Evolutionary conservation across 2,329 filamentous ascomycete genomes (phyloP), one percentile per base, ranked within the genome.

Genomic region (Hymenoscyphus albidus): DNA sequence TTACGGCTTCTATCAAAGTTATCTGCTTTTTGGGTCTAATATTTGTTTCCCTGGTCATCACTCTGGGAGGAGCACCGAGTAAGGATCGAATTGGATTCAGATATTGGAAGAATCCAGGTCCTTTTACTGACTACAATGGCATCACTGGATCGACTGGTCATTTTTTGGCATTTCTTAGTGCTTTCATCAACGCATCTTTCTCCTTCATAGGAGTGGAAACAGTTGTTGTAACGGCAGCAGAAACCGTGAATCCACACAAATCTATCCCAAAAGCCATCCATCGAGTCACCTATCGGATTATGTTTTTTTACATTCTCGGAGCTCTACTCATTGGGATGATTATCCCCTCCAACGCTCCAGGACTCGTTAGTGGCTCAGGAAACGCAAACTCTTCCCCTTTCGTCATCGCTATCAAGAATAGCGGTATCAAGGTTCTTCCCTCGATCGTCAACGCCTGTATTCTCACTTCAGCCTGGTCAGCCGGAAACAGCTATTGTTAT

Each of bases 211-310:
- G 82, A 18, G 78, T 77, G 27, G 78, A 80, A 69, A 72, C 78
- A 62, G 77, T 79, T 40, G 77, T 77, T 32, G 75, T 79, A 35
- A 77, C 78, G 77, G 88, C 89, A 2, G 88, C 87, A 18, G 90
- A 92, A 75, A 84, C 89, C 0, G 84, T 89, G 70, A 89, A 91
- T 69, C 89, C 90, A 0, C 85, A 89, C 16, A 78, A 78, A 18
- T 84, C 88, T 22, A 85, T 95, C 76, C 90, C 90, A 0, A 85
- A 84, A 51, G 91, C 91, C 1, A 93, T 87, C 77, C 92, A 92
- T 66, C 86, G 88, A 59, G 90, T 93, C 1, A 93, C 93, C 75
- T 93, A 91, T 76, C 88, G 91, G 39, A 79, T 94, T 39, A 88
- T 88, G 0, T 79, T 84, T 1, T 93, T 94, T 76, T 93, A 93